Percentiles rank a stretch among this genome's conserved stretches.
Evolutionary conservation across 2,329 filamentous ascomycete genomes (phyloP).

Genomic region (Trichoderma brevicompactum): DNA sequence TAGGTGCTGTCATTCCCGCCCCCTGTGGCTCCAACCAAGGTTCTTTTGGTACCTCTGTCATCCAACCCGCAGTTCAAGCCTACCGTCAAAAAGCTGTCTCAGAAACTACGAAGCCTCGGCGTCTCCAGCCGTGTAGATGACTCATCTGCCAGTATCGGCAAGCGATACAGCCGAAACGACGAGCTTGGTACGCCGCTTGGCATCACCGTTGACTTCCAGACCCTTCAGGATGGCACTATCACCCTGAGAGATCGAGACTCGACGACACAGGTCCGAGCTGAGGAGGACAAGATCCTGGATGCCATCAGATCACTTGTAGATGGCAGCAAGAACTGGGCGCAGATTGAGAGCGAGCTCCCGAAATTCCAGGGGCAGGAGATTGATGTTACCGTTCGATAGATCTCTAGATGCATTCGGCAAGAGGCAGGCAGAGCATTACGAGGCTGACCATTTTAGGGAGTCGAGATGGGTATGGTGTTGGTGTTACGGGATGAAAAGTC

Average conservation of each 20-base stretch:
- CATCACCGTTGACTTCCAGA: conserved; percentile 96
- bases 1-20: conserved; percentile 60
- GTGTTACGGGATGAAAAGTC: neutral
- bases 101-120: conserved; percentile 74
- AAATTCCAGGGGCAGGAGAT: conserved; percentile 80
- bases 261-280: conserved; percentile 86
- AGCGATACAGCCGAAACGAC: conserved; percentile 92
- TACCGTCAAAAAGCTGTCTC: conserved; percentile 72
- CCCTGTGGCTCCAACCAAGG: conserved; percentile 88
- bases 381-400: conserved; percentile 48
- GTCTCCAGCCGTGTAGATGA: conserved; percentile 88
- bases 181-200: conserved; percentile 93
- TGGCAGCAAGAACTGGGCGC: conserved; percentile 62
- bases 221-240: conserved; percentile 81
- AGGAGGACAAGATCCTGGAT: conserved; percentile 76
- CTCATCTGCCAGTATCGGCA: conserved; percentile 89
- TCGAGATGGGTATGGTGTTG: neutral
- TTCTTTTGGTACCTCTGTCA: conserved; percentile 88
- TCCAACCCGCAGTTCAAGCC: conserved; percentile 80
- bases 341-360: conserved; percentile 78
- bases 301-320: conserved; percentile 65
- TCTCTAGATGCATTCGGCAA: conserved; percentile 25
- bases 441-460: neutral
- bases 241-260: conserved; percentile 90
- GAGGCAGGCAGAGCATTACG: neutral